Evolutionary conservation across 1,139 yeast species (phyloP).

Genomic region (Kluyveromyces marxianus): DNA sequence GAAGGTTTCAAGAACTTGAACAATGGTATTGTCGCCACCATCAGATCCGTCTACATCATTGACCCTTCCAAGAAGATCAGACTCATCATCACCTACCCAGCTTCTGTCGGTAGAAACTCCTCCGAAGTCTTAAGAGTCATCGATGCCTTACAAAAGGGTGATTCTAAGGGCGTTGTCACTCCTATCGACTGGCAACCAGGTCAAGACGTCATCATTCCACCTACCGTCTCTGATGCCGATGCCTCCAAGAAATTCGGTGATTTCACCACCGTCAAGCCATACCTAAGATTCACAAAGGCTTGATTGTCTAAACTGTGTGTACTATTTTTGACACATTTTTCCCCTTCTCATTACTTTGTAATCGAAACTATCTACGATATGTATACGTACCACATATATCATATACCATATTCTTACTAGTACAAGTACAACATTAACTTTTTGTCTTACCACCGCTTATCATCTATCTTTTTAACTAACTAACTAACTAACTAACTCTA

Average conservation of each 20-base stretch:
- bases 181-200: constrained; percentile 64
- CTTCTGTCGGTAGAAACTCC: constrained; percentile 86
- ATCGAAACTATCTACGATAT: background rate
- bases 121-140: constrained; percentile 80
- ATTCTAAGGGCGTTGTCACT: constrained; percentile 72
- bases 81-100: constrained; percentile 77
- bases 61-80: constrained; percentile 84
- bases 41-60: constrained; percentile 81
- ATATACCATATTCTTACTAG: no score
- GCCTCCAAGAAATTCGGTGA: constrained; percentile 78
- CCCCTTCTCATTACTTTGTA: background rate
- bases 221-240: constrained; percentile 69
- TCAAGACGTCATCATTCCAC: constrained; percentile 84
- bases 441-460: no score
- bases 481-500: background rate
- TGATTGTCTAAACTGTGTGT: constrained; percentile 1
- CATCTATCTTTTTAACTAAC: background rate
- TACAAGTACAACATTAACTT: no score
- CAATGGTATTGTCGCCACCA: constrained; percentile 64
- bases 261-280: constrained; percentile 74
- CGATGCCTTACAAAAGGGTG: constrained; percentile 78
- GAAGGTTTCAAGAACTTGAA: constrained; percentile 74
- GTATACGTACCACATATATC: no score
- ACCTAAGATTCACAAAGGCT: constrained; percentile 56
- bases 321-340: background rate